Base-by-base conservation (phyloP, 768 basidiomycete species). In the Podaxis sp. region DNA sequence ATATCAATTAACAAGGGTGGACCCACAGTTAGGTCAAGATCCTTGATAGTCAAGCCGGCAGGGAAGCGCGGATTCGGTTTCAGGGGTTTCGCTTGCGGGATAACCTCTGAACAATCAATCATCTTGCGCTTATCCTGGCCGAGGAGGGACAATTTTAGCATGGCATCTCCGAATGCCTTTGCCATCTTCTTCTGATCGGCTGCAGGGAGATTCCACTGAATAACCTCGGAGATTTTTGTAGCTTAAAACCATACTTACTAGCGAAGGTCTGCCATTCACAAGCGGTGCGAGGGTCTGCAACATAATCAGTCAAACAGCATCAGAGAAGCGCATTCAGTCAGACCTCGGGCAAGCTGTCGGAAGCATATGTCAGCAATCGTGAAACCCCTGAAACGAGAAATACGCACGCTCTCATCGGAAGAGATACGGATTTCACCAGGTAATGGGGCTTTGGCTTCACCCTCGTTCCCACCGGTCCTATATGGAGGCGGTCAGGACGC, bases 181-280 rank as follows among this genome's bases (percentile, higher is more conserved):
- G 72, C 68, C 68, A 80, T 73, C 57, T 67, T 70, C 7, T 69
- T 58, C 61, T 78, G 77, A 65, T 78, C 70, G 65, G 69, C 73
- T 74, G 55, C 15, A 38, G 17, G 12, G 33, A 53, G 22, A 12
- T 54, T 33, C 7, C 30, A 33, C 8, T 62, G 42, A 55, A 52
- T 22, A 38, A 51, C 36, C 30, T 52, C 48, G 48, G 11, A 38
- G 36, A 39, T 28, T 26, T 13, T 24, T 19, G 39, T 51, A 15
- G 9, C 9, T 56, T 22, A 12, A 55, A 36, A 24, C 30, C 38
- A 19, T 53, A 67, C 74, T 70, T 52, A 77, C 75, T 75, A 48
- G 76, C 78, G 65, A 79, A 75, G 2, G 73, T 72, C 69, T 84
- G 82, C 82, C 82, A 84, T 52, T 69, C 68, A 73, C 82, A 83